Base-by-base conservation (phyloP, 2,329 filamentous ascomycete species). In the Magnaporthiopsis poae region DNA sequence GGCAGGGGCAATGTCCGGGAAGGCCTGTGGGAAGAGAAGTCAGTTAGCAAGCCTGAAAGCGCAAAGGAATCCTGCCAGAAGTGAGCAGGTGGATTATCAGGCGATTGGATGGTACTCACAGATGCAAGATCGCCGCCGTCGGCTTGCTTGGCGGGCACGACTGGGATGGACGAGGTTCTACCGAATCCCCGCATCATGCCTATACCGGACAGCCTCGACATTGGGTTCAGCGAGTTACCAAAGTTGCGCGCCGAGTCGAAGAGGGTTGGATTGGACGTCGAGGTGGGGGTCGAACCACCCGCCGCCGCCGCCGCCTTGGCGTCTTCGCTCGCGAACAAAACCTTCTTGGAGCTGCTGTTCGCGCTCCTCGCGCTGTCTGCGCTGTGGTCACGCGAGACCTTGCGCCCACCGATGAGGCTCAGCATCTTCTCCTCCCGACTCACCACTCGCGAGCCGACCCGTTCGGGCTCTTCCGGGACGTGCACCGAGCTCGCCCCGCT, bases 241-340 rank as follows among this genome's bases (percentile, higher is more conserved):
- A 96, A 83, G 74, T 85, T 94, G 66, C 90, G 87, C 80, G 96
- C 88, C 15, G 91, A 91, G 69, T 96, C 91, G 1, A 96, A 85
- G 15, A 88, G 77, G 36, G 90, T 88, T 3, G 88, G 88, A 68
- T 84, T 85, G 66, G 73, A 70, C 68, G 36, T 3, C 12, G 78
- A 71, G 9, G 75, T 67, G 27, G 73, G 72, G 59, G 74, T 70
- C 7, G 73, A 36, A 1, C 31, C 56, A 18, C 31, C 31, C 31
- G 31, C 31, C 31, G 52, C 52, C 2, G 61, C 60, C 13, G 61
- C 64, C 36, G 64, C 33, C 33, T 39, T 65, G 33, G 59, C 31
- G 13, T 61, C 64, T 62, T 84, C 75, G 59, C 80, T 81, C 7
- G 77, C 77, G 69, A 86, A 86, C 2, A 80, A 75, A 9, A 85